These are phyloP conservation scores for Podospora sp. DNA, from an alignment of 495 filamentous ascomycete species.

Conservation along the genomic window DNA sequence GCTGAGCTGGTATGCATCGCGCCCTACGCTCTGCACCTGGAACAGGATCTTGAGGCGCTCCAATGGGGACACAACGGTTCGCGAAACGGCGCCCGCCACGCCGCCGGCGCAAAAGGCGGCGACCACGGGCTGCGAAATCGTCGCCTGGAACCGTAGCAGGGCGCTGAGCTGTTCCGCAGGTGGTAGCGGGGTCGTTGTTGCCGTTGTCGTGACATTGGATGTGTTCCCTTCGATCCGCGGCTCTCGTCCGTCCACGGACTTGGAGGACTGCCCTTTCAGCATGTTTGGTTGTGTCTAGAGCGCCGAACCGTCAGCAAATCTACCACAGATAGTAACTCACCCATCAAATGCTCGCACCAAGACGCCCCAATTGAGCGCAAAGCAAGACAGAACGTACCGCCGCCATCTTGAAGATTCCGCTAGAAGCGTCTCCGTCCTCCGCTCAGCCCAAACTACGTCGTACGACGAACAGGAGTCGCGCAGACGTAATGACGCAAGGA, in stretches of 20 bases:
- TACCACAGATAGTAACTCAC: background rate
- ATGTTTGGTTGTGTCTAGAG: conserved; percentile 26
- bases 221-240: background rate
- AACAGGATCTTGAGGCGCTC: conserved; percentile 97
- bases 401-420: conserved; percentile 35
- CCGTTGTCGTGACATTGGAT: background rate
- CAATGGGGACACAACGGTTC: conserved; percentile 93
- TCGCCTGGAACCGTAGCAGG: conserved; percentile 42
- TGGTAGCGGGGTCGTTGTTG: conserved; percentile 15
- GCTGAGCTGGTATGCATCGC: conserved; percentile 87
- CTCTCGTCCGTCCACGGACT: conserved; percentile 1
- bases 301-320: conserved; percentile 9
- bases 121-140: conserved; percentile 73
- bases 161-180: conserved; percentile 22
- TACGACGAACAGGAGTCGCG: background rate
- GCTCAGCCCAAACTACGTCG: background rate
- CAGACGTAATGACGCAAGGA: conserved; percentile 1
- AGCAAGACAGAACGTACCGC: conserved; percentile 30
- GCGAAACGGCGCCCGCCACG: conserved; percentile 92
- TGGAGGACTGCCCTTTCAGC: conserved; percentile 14
- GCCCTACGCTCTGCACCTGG: conserved; percentile 89
- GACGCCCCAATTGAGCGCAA: background rate
- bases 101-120: conserved; percentile 96
- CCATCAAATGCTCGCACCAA: background rate
- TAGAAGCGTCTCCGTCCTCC: conserved; percentile 8